phyloP scores from a whole-genome alignment of 352 stramenopile species.

The Phytopythium aichiense region DNA sequence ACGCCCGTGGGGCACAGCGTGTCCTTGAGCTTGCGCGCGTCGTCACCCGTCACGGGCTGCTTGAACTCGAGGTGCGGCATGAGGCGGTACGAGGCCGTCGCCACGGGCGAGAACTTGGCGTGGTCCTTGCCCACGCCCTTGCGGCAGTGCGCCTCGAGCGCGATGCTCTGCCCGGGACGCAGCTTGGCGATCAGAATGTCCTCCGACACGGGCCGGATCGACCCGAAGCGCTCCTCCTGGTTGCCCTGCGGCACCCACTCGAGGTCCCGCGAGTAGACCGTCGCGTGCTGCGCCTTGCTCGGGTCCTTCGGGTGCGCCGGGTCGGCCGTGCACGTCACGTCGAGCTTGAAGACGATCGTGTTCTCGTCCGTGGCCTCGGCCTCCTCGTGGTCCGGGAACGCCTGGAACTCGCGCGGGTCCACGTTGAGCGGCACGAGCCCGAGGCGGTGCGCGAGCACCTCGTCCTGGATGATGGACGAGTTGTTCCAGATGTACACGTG shows the following conservation, averaged over 20 bases:
- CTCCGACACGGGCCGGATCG: conserved; percentile 87
- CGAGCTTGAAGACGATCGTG: conserved; percentile 95
- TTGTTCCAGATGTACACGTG: conserved; percentile 94
- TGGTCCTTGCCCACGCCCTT: conserved; percentile 97
- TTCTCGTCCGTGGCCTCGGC: conserved; percentile 93
- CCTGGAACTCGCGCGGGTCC: conserved; percentile 82
- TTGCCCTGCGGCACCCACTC: conserved; percentile 96
- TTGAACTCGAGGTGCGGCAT: conserved; percentile 83
- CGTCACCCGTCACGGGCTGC: conserved; percentile 51
- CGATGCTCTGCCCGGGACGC: conserved; percentile 94
- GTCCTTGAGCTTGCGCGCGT: conserved; percentile 55
- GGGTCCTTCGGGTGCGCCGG: conserved; percentile 60
- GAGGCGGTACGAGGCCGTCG: conserved; percentile 94
- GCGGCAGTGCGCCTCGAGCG: conserved; percentile 92
- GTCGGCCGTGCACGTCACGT: conserved; percentile 87
- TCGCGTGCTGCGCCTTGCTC: conserved; percentile 60
- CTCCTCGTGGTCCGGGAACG: conserved; percentile 84
- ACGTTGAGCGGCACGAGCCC: conserved; percentile 84
- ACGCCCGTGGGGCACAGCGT: conserved; percentile 76
- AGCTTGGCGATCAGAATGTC: conserved; percentile 98
- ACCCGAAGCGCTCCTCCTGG: conserved; percentile 88
- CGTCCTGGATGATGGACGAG: conserved; percentile 92
- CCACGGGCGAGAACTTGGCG: conserved; percentile 97
- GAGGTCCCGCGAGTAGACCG: conserved; percentile 94
- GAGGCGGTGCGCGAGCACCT: conserved; percentile 90